phyloP scores from a whole-genome alignment of 495 filamentous ascomycete genomes.

The Penicillium fimorum region DNA sequence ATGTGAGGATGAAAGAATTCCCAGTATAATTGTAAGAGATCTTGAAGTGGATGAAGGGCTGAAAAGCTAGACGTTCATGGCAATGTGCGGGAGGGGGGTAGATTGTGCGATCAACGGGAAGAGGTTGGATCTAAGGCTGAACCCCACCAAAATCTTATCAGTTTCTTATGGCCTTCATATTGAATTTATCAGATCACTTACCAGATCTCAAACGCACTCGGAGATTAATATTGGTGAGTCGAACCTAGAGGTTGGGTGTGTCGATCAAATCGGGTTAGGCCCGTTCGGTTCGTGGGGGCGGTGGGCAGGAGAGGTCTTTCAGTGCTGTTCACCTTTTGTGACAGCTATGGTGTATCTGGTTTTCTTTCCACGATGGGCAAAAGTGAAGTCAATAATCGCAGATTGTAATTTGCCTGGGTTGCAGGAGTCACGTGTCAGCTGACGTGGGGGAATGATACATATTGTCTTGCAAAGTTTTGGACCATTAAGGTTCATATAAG shows the following conservation, averaged over 20 bases:
- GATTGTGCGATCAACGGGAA: slow-evolving; percentile 40
- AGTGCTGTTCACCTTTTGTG: background rate
- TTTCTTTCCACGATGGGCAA: background rate
- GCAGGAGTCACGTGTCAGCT: slow-evolving; percentile 1
- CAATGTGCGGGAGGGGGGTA: slow-evolving; percentile 37
- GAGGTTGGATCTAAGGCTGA: slow-evolving; percentile 22
- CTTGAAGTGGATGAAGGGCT: slow-evolving; percentile 14
- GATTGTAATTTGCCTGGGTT: background rate
- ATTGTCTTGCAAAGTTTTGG: too few species aligned
- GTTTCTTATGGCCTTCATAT: slow-evolving; percentile 11
- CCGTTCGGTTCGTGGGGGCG: slow-evolving; percentile 36
- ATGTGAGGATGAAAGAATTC: slow-evolving; percentile 1
- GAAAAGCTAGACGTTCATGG: slow-evolving; percentile 35
- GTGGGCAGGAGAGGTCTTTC: slow-evolving; percentile 18
- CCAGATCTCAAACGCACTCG: background rate
- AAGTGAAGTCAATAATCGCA: background rate
- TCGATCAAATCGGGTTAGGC: slow-evolving; percentile 32
- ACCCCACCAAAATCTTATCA: slow-evolving; percentile 27
- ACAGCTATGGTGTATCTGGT: background rate
- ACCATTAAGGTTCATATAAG: background rate
- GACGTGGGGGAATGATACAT: background rate
- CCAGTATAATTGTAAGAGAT: background rate
- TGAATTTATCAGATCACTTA: slow-evolving; percentile 3
- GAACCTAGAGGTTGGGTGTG: slow-evolving; percentile 18
- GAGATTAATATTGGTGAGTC: slow-evolving; percentile 3